Conservation (phyloP, 257 asterid species). For the Solanum habrochaites region DNA sequence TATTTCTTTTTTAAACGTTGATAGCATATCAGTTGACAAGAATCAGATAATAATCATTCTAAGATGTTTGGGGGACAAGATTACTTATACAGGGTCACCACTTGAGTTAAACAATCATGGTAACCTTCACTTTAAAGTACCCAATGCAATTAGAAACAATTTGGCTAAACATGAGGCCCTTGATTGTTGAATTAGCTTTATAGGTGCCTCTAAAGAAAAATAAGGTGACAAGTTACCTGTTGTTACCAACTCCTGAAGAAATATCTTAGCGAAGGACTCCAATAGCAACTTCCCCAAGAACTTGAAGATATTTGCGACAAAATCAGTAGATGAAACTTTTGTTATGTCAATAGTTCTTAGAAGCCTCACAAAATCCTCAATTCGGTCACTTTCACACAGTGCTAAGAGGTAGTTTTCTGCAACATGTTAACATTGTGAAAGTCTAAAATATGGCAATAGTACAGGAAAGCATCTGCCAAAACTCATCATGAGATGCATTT, state of each 20-base stretch:
- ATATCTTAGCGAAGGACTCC: slow-evolving; percentile 46
- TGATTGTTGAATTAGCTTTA: background rate
- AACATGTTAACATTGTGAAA: slow-evolving; percentile 5
- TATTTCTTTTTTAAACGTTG: background rate
- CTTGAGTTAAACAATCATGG: background rate
- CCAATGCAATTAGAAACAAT: background rate
- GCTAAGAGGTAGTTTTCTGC: slow-evolving; percentile 70
- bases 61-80: background rate
- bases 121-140: background rate
- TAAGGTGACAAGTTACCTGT: slow-evolving; percentile 32
- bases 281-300: slow-evolving; percentile 58
- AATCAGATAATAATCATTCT: background rate
- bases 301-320: slow-evolving; percentile 36
- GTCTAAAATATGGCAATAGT: background rate
- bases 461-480: background rate
- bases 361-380: slow-evolving; percentile 41
- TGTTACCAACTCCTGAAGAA: slow-evolving; percentile 43
- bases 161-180: background rate
- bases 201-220: background rate
- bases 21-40: background rate
- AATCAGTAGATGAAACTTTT: slow-evolving; percentile 38
- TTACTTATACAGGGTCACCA: background rate
- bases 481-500: background rate
- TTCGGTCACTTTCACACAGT: slow-evolving; percentile 47
- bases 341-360: slow-evolving; percentile 50